A percentile compares a stretch with the other conserved stretches of the same genome.
Conservation (phyloP, 2,329 filamentous ascomycete species). For the Orbilia oligospora region DNA sequence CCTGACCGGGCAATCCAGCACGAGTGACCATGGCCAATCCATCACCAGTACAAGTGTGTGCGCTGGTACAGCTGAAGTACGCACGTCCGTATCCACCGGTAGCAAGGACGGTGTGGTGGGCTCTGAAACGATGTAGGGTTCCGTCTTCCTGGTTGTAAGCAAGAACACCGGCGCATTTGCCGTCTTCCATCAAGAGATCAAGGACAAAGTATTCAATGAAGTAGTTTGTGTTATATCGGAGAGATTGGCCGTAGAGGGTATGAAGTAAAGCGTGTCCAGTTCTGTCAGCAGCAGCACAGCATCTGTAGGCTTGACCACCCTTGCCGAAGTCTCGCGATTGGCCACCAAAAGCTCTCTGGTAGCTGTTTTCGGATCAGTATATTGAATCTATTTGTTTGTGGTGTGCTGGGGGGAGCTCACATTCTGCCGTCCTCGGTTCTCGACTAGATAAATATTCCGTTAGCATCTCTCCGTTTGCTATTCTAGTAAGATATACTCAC, state of each 20-base stretch:
- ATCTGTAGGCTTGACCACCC: slow-evolving; percentile 97
- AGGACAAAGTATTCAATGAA: slow-evolving; percentile 99
- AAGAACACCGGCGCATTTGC: slow-evolving; percentile 94
- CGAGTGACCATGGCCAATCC: slow-evolving; percentile 99
- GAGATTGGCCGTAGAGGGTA: slow-evolving; percentile 97
- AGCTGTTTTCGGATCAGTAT: slow-evolving; percentile 70
- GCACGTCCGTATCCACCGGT: slow-evolving; percentile 98
- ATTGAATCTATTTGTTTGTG: slow-evolving; percentile 41
- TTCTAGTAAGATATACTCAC: slow-evolving; percentile 54
- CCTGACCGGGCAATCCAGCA: slow-evolving; percentile 97
- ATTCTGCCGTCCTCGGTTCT: slow-evolving; percentile 97
- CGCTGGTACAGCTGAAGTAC: slow-evolving; percentile 98
- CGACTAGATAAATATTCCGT: slow-evolving; percentile 68
- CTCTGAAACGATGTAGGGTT: slow-evolving; percentile 95
- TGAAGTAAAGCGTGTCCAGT: slow-evolving; percentile 97
- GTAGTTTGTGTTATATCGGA: slow-evolving; percentile 98
- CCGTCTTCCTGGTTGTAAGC: slow-evolving; percentile 99
- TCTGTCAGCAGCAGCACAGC: slow-evolving; percentile 93
- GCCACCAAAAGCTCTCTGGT: slow-evolving; percentile 98
- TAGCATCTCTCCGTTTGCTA: slow-evolving; percentile 33
- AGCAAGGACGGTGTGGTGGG: slow-evolving; percentile 95
- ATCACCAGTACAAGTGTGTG: slow-evolving; percentile 98
- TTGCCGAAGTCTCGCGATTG: slow-evolving; percentile 96
- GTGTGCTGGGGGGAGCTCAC: slow-evolving; percentile 69
- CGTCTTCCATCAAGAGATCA: slow-evolving; percentile 97